Conservation (phyloP, 352 stramenopile genomes). For the Phytopythium mirpurense region DNA sequence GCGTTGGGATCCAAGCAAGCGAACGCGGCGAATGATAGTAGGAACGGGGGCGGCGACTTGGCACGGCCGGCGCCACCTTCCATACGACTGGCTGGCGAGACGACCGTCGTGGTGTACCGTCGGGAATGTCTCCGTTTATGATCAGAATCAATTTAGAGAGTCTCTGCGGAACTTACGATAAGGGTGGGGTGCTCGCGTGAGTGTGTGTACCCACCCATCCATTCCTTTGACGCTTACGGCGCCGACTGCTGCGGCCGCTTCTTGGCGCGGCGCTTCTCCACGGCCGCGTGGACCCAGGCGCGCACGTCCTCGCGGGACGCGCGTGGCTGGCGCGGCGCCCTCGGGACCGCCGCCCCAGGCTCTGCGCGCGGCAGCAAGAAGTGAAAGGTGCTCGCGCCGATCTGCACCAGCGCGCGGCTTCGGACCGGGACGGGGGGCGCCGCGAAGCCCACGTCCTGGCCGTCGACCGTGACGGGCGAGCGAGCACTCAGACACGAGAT, state of each 20-base stretch:
- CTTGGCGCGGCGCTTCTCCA: conserved; percentile 19
- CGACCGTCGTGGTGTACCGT: not conserved
- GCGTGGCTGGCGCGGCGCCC: not conserved
- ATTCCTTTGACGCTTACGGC: not conserved
- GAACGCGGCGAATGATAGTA: too few species aligned
- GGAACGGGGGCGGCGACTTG: too few species aligned
- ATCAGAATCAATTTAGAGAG: too few species aligned
- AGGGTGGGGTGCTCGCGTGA: too few species aligned
- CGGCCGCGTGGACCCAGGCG: conserved; percentile 21
- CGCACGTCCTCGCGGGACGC: conserved; percentile 23
- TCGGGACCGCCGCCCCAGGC: not conserved
- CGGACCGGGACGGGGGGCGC: conserved; percentile 35
- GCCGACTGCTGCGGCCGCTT: too few species aligned
- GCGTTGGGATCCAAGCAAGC: not conserved
- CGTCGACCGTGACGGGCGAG: conserved; percentile 64
- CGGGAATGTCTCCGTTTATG: not conserved
- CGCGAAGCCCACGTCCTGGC: conserved; percentile 38
- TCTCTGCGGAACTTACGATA: too few species aligned
- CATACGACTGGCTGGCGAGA: not conserved
- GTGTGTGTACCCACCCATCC: too few species aligned
- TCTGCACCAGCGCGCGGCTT: conserved; percentile 56
- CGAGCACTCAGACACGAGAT: conserved; percentile 62
- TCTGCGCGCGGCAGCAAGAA: conserved; percentile 53
- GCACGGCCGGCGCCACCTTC: too few species aligned
- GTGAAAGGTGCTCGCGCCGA: conserved; percentile 65